Evolutionary conservation across 257 asterid genomes (phyloP).

Genomic region (Plectranthus barbatus): DNA sequence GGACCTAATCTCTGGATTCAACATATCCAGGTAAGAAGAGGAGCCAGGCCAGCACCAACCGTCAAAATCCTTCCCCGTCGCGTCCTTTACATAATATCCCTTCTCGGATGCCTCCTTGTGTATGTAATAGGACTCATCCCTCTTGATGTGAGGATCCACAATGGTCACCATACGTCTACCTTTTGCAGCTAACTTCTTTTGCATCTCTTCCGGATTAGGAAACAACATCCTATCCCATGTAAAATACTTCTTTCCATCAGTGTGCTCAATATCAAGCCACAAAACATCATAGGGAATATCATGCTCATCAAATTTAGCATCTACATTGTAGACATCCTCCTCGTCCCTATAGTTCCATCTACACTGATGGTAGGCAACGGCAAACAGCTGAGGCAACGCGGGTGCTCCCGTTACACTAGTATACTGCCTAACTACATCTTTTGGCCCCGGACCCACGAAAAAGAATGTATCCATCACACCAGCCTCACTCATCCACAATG

Average conservation of each 20-base stretch:
- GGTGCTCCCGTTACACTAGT: slow-evolving; percentile 76
- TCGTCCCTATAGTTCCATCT: slow-evolving; percentile 99
- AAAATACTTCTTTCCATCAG: slow-evolving; percentile 88
- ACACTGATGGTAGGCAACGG: slow-evolving; percentile 91
- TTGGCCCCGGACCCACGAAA: slow-evolving; percentile 84
- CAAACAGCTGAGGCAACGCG: slow-evolving; percentile 87
- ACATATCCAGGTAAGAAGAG: slow-evolving; percentile 77
- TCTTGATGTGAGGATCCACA: slow-evolving; percentile 96
- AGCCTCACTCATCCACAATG: slow-evolving; percentile 97
- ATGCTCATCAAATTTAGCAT: slow-evolving; percentile 80
- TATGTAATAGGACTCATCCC: slow-evolving; percentile 75
- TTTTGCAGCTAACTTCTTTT: slow-evolving; percentile 78
- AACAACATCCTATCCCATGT: slow-evolving; percentile 85
- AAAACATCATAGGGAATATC: slow-evolving; percentile 94
- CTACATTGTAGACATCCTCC: slow-evolving; percentile 81
- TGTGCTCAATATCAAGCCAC: slow-evolving; percentile 99
- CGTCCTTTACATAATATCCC: slow-evolving; percentile 85
- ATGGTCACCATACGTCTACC: slow-evolving; percentile 97
- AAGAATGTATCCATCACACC: slow-evolving; percentile 91
- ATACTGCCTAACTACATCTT: slow-evolving; percentile 89
- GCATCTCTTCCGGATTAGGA: slow-evolving; percentile 95
- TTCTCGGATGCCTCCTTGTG: slow-evolving; percentile 85
- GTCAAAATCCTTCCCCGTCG: slow-evolving; percentile 80
- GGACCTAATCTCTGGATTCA: slow-evolving; percentile 85
- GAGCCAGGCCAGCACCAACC: slow-evolving; percentile 99